Percentiles rank a stretch among this genome's conserved stretches.
Evolutionary conservation across 345 rosid genomes (phyloP).

Genomic region (Mangifera indica): DNA sequence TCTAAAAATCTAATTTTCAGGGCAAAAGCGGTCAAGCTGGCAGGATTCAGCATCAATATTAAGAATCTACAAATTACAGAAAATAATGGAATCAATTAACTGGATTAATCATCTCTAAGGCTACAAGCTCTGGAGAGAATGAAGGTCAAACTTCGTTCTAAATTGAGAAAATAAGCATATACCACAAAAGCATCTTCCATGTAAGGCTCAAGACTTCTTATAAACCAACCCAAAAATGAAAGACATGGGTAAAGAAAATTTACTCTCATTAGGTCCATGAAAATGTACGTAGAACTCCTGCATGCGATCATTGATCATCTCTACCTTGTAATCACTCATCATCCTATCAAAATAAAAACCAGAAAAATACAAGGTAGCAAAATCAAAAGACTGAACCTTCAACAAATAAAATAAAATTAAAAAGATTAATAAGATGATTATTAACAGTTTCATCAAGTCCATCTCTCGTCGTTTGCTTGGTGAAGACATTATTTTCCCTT

Average conservation of each 20-base stretch:
- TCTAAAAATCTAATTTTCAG: neutral
- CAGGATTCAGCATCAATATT: too few relatives aligned
- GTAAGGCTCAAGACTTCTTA: conserved; percentile 12
- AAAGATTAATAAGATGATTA: conserved; percentile 3
- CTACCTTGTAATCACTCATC: conserved; percentile 80
- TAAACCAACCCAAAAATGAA: conserved; percentile 8
- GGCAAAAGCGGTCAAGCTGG: too few relatives aligned
- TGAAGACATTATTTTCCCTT: conserved; percentile 48
- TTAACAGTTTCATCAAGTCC: conserved; percentile 75
- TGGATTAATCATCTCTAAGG: neutral
- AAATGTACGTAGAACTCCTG: conserved; percentile 59
- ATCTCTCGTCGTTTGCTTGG: conserved; percentile 79
- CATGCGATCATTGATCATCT: conserved; percentile 61
- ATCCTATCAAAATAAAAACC: conserved; percentile 40
- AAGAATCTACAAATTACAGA: neutral
- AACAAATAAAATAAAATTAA: neutral
- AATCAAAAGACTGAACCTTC: neutral
- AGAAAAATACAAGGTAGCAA: neutral
- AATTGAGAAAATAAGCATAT: conserved; percentile 16
- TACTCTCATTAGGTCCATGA: conserved; percentile 74
- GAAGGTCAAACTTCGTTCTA: neutral
- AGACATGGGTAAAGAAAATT: conserved; percentile 18
- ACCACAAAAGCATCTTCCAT: conserved; percentile 2
- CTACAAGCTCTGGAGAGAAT: neutral
- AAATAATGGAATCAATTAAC: neutral